Evolutionary conservation across 2,329 filamentous ascomycete genomes (phyloP).

Genomic region (Aspergillus ustus): DNA sequence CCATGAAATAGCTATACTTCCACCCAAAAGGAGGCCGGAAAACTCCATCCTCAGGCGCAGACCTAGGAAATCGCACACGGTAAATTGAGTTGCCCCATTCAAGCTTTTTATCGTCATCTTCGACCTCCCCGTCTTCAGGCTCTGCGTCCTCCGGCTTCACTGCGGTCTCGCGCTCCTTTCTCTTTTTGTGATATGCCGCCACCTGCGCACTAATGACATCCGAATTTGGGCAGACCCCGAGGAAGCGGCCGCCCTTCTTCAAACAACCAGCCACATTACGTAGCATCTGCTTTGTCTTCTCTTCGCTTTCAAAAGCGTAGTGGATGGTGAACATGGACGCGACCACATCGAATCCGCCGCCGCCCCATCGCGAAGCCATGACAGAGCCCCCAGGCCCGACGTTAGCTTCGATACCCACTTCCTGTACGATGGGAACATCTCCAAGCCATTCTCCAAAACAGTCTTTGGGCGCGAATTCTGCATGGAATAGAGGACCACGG

Average conservation of each 20-base stretch:
- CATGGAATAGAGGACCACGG: constrained; percentile 72
- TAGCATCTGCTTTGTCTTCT: constrained; percentile 88
- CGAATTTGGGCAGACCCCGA: constrained; percentile 96
- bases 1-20: constrained; percentile 96
- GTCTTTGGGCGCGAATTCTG: constrained; percentile 87
- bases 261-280: constrained; percentile 86
- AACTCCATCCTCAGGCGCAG: constrained; percentile 81
- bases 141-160: constrained; percentile 44
- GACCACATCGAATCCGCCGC: constrained; percentile 90
- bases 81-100: constrained; percentile 96
- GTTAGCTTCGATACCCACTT: constrained; percentile 84
- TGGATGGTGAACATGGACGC: constrained; percentile 99
- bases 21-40: constrained; percentile 96
- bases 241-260: constrained; percentile 92
- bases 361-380: constrained; percentile 67
- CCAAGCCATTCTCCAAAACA: constrained; percentile 86
- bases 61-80: constrained; percentile 81
- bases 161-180: constrained; percentile 49
- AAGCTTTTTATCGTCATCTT: constrained; percentile 65
- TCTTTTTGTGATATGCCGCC: constrained; percentile 71
- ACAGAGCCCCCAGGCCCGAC: constrained; percentile 60
- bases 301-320: constrained; percentile 93
- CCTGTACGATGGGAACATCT: constrained; percentile 77
- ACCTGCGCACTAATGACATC: constrained; percentile 83
- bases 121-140: constrained; percentile 52